A percentile compares a stretch with the other conserved stretches of the same genome.
These are phyloP conservation scores for Aspergillus conjunctus DNA, from an alignment of 495 filamentous ascomycete species.

Conservation along the genomic window DNA sequence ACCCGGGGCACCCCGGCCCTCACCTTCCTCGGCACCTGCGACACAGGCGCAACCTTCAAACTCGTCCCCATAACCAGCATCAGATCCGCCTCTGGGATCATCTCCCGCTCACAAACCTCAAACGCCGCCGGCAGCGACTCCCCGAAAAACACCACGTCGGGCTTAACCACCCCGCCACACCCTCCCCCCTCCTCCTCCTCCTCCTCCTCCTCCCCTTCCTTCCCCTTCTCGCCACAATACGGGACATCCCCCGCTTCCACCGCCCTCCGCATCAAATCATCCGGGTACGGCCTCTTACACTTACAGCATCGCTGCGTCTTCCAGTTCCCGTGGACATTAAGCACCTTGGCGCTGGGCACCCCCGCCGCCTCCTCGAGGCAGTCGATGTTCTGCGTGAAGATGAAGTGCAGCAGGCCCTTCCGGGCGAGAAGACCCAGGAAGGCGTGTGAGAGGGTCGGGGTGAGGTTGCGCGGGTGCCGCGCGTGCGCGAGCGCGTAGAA, in stretches of 20 bases:
- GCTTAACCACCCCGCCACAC: conserved; percentile 83
- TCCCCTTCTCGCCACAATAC: conserved; percentile 58
- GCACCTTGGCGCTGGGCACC: conserved; percentile 68
- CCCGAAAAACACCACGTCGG: conserved; percentile 92
- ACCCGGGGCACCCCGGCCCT: conserved; percentile 62
- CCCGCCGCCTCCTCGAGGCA: conserved; percentile 81
- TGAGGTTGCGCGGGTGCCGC: conserved; percentile 77
- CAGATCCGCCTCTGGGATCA: conserved; percentile 66
- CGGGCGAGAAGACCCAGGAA: conserved; percentile 70
- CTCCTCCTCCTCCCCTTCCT: no score
- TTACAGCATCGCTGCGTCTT: conserved; percentile 79
- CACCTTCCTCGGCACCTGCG: conserved; percentile 62
- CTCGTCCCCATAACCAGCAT: conserved; percentile 88
- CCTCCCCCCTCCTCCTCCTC: no score
- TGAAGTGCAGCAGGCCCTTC: conserved; percentile 70
- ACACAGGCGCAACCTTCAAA: conserved; percentile 79
- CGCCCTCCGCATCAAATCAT: conserved; percentile 64
- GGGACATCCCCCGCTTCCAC: conserved; percentile 65
- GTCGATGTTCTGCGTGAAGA: conserved; percentile 95
- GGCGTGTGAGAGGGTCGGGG: conserved; percentile 73
- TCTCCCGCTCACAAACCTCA: conserved; percentile 46
- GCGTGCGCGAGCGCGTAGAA: conserved; percentile 87
- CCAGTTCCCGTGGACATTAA: conserved; percentile 88
- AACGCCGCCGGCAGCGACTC: conserved; percentile 71
- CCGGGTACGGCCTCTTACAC: conserved; percentile 66